Evolutionary conservation across 139 green algal genomes (phyloP), one percentile per base, ranked within the genome.

Genomic region (Dunaliella sp.): DNA sequence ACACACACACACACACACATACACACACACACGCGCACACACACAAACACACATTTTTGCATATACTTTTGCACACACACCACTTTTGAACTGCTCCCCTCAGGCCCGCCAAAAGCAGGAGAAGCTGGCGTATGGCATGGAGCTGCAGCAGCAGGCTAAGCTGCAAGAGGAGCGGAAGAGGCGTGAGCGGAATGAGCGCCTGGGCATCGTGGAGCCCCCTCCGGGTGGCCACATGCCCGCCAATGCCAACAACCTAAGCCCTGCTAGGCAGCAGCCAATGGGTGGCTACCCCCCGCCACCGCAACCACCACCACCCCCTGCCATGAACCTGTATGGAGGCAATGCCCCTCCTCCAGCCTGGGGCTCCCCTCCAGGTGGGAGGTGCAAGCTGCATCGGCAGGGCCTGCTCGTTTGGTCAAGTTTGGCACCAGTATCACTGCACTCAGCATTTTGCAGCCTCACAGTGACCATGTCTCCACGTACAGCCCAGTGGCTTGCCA

Each of bases 141-240:
- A 90, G 87, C 87, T 90, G 22, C 87, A 90, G 84, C 77, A 78
- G 32, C 87, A 90, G 77, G 88, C 88, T 75, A 73, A 65, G 3
- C n/a, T 74, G 21, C 81, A 86, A 3, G 83, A 90, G 82, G 87
- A 90, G 81, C 84, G 81, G 31, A 83, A 84, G 48, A 80, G 84
- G 84, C 84, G 87, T 1, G 87, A 90, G 30, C 57, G 77, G 2
- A 85, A 72, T 37, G 87, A 90, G 76, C 87, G 87, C 24, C 37
- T 90, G 84, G 87, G 87, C 21, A 84, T 90, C 22, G n/a, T 36
- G 26, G 0, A 80, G 22, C 32, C 79, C 2, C 1, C 85, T 58
- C 32, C 79, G 58, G 22, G 79, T 7, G 7, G 7, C 48, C 7
- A 3, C 12, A 75, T 32, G 25, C 84, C 85, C 0, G 57, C 38